These are phyloP conservation scores for Begonia fuchsioides DNA, from an alignment of 306 rosid species.

Conservation along the genomic window DNA sequence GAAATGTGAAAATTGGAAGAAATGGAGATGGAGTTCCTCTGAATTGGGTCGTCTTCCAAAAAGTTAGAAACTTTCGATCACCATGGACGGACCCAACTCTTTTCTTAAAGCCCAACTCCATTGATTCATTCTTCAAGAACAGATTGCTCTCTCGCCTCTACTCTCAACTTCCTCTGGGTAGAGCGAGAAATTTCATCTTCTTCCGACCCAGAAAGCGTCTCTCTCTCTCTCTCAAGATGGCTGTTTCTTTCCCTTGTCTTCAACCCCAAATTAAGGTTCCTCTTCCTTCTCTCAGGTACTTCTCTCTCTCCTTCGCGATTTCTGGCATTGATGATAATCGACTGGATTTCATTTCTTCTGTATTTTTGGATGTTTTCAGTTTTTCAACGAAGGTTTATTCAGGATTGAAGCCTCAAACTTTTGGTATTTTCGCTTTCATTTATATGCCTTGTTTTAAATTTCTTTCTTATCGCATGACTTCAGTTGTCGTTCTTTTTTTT, in stretches of 20 bases:
- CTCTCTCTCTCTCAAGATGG: conserved; percentile 28
- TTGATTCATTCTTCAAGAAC: no score
- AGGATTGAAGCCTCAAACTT: conserved; percentile 65
- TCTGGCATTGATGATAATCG: neutral
- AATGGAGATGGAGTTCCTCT: no score
- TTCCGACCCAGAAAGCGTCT: neutral
- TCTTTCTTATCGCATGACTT: neutral
- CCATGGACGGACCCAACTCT: no score
- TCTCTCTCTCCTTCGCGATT: conserved; percentile 7
- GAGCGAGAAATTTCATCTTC: neutral
- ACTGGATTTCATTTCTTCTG: neutral
- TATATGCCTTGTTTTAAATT: neutral
- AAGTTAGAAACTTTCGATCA: no score
- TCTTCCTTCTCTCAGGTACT: conserved; percentile 36
- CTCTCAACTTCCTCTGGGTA: no score
- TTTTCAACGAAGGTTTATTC: conserved; percentile 46
- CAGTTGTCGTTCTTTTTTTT: neutral
- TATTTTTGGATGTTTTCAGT: conserved; percentile 21
- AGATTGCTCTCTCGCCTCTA: no score
- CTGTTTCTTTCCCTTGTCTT: conserved; percentile 33
- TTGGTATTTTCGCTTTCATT: conserved; percentile 16
- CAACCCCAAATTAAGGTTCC: conserved; percentile 23
- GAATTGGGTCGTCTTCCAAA: no score
- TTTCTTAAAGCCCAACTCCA: no score
- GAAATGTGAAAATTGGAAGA: no score